Percentiles rank a stretch among this genome's conserved stretches.
These are phyloP conservation scores for Trichoderma brevicompactum DNA, from an alignment of 2,329 filamentous ascomycete genomes.

Conservation along the genomic window DNA sequence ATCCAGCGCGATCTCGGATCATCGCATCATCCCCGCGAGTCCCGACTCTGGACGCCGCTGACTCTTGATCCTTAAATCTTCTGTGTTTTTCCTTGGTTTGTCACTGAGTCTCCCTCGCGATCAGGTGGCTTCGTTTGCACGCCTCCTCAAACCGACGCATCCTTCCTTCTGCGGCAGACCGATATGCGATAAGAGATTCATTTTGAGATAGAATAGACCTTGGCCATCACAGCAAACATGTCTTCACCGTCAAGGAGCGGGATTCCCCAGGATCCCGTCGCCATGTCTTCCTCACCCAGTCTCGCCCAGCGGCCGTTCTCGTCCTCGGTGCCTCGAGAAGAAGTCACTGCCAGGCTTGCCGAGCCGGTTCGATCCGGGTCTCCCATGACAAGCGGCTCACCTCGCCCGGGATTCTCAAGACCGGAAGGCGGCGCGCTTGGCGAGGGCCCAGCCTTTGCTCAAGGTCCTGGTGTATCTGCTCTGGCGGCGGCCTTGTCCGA, in stretches of 20 bases:
- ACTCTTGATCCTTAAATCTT: not conserved
- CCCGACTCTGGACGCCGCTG: not conserved
- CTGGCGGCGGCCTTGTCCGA: constrained; percentile 85
- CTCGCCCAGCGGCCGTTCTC: constrained; percentile 52
- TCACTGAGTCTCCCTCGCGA: constrained; percentile 19
- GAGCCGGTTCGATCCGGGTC: constrained; percentile 56
- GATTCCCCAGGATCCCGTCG: constrained; percentile 40
- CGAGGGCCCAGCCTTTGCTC: constrained; percentile 64
- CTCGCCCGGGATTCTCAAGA: constrained; percentile 36
- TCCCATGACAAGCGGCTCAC: constrained; percentile 45
- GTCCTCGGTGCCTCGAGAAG: constrained; percentile 60
- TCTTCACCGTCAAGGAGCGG: constrained; percentile 44
- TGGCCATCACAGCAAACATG: constrained; percentile 35
- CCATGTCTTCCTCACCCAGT: constrained; percentile 53
- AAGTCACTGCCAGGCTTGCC: constrained; percentile 64
- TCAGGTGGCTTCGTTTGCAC: constrained; percentile 1
- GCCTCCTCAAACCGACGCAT: not conserved
- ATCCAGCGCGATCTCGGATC: not conserved
- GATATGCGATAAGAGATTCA: constrained; percentile 24
- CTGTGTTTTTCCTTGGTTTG: not conserved
- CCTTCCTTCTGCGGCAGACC: not conserved
- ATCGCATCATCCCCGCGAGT: not conserved
- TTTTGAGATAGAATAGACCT: not conserved
- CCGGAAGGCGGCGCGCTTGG: constrained; percentile 60
- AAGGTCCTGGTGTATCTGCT: constrained; percentile 83